Conservation (phyloP, 768 basidiomycete genomes). For the Daedaleopsis nitida region DNA sequence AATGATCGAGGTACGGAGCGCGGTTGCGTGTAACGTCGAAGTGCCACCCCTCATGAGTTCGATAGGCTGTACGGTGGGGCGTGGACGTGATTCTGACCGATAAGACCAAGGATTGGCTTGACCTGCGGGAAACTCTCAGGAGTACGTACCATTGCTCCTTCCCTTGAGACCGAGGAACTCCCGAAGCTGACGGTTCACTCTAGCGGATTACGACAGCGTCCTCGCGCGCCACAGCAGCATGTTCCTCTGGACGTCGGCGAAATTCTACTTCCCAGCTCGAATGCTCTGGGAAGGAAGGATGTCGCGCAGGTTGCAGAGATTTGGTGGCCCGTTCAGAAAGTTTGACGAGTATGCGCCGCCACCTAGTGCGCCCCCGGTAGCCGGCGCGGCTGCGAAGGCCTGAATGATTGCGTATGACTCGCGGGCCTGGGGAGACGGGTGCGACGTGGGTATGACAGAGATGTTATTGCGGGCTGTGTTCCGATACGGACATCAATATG, state of each 20-base stretch:
- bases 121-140: constrained; percentile 57
- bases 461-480: too few species aligned
- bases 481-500: too few species aligned
- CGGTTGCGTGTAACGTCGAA: constrained; percentile 24
- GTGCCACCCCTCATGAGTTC: not conserved
- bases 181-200: not conserved
- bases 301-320: constrained; percentile 1
- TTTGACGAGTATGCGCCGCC: not conserved
- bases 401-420: not conserved
- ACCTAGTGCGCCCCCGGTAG: not conserved
- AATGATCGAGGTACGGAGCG: constrained; percentile 74
- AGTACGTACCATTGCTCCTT: constrained; percentile 40
- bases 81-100: constrained; percentile 81
- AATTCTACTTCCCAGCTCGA: constrained; percentile 53
- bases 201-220: constrained; percentile 66
- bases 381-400: not conserved
- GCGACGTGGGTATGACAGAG: too few species aligned
- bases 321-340: constrained; percentile 14
- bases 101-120: constrained; percentile 66
- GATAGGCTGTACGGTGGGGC: constrained; percentile 70
- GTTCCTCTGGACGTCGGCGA: constrained; percentile 70
- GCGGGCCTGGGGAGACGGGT: not conserved
- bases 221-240: constrained; percentile 57
- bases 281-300: constrained; percentile 7
- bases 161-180: not conserved